A percentile compares a stretch with the other conserved stretches of the same genome.
Conservation (phyloP, 352 stramenopile genomes). For the Globisporangium nunn region DNA sequence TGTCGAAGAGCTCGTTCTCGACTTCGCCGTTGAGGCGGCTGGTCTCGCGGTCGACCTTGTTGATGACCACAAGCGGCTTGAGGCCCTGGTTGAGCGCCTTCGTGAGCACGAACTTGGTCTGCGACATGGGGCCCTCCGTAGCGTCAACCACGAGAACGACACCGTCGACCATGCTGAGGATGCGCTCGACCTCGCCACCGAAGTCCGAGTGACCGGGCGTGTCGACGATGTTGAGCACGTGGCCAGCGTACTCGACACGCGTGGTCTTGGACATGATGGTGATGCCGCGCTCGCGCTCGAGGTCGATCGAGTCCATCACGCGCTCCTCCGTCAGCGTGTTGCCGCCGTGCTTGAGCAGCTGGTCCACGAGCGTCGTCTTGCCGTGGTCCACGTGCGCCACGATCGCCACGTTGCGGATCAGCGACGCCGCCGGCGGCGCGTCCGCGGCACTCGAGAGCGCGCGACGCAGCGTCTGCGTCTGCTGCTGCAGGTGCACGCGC, state of each 20-base stretch:
- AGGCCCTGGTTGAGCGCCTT: slow-evolving; percentile 92
- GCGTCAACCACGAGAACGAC: slow-evolving; percentile 97
- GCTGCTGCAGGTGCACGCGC: slow-evolving; percentile 13
- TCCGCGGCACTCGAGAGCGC: slow-evolving; percentile 28
- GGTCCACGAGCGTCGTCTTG: slow-evolving; percentile 98
- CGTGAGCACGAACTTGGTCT: slow-evolving; percentile 98
- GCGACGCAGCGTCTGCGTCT: slow-evolving; percentile 12
- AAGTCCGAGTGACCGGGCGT: slow-evolving; percentile 99
- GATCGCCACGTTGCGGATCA: slow-evolving; percentile 88
- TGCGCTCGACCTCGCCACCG: slow-evolving; percentile 96
- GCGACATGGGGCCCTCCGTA: slow-evolving; percentile 94
- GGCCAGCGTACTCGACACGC: slow-evolving; percentile 90
- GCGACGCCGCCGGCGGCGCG: slow-evolving; percentile 16
- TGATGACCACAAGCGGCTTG: slow-evolving; percentile 95
- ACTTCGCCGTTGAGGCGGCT: slow-evolving; percentile 90
- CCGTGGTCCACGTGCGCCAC: slow-evolving; percentile 98
- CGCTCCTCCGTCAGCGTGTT: slow-evolving; percentile 82
- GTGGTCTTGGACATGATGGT: slow-evolving; percentile 99
- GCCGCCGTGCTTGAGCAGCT: slow-evolving; percentile 94
- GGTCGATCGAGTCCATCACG: slow-evolving; percentile 98
- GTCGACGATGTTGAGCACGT: slow-evolving; percentile 97
- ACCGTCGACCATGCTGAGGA: slow-evolving; percentile 96
- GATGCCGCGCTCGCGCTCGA: slow-evolving; percentile 98
- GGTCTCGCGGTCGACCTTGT: slow-evolving; percentile 96
- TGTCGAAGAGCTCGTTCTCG: slow-evolving; percentile 96